Base-by-base conservation (phyloP, 2,329 filamentous ascomycete species). In the Calonectria honghensis region DNA sequence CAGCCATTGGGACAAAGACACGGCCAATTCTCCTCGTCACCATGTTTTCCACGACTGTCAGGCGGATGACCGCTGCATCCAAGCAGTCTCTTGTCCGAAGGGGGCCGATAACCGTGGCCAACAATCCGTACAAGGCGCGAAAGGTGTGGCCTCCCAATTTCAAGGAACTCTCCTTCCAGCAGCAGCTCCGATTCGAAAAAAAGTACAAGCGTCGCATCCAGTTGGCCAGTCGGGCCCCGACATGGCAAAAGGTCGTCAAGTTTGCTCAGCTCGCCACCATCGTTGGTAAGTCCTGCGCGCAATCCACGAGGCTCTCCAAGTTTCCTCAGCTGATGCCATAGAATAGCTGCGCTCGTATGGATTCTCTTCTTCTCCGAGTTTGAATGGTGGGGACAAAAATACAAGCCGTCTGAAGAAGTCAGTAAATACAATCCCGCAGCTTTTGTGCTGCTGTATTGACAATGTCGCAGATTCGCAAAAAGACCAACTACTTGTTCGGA, bases 61-160 rank as follows among this genome's bases (percentile, higher is more conserved):
- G 86, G 20, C 83, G 85, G n/a, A 77, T 85, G 75, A 82, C 83
- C 31, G 79, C 85, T 57, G 76, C 80, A 27, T 76, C 82, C 50
- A 84, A 80, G 73, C 78, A 82, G 18, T 70, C 79, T 9, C 68
- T 82, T 35, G 51, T 82, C 29, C 83, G 81, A 50, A 76, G 76
- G 57, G 68, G 79, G 59, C 80, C 83, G 31, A 72, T 84, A 51
- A 82, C 76, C 70, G 85, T 88, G 75, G 86, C 89, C 76, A 88
- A 84, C 74, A 92, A 91, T 81, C 90, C 90, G 6, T 93, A 91
- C 86, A 90, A 88, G 80, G 90, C 92, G 64, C 93, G 94, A 85
- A 94, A 93, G 82, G 87, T 91, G 77, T 96, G 94, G 94, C 94
- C 94, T 72, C 94, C 94, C 16, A 92, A 96, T 84, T 94, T 96